Evolutionary conservation across 2,329 filamentous ascomycete genomes (phyloP).

Genomic region (Penicillium sp.): DNA sequence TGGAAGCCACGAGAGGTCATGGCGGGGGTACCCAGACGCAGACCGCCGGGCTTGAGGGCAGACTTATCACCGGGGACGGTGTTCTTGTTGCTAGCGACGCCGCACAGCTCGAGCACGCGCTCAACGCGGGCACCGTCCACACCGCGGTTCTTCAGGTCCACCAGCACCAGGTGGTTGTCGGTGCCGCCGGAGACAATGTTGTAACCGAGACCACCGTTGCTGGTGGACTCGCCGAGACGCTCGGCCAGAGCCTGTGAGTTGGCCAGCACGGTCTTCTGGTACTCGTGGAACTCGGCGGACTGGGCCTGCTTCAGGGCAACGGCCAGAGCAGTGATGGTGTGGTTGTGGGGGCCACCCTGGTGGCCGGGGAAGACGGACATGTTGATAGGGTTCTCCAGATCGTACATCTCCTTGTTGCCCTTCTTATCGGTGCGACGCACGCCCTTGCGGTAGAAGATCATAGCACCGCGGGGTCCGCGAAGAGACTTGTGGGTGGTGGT

Average conservation of each 20-base stretch:
- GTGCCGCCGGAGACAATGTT: slow-evolving; percentile 95
- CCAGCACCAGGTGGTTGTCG: slow-evolving; percentile 95
- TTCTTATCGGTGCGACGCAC: slow-evolving; percentile 91
- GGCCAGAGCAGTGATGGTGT: slow-evolving; percentile 96
- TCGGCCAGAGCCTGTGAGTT: slow-evolving; percentile 92
- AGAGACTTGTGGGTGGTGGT: slow-evolving; percentile 99
- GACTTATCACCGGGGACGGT: slow-evolving; percentile 95
- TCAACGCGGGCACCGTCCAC: slow-evolving; percentile 94
- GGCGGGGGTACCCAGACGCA: slow-evolving; percentile 92
- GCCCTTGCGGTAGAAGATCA: slow-evolving; percentile 99
- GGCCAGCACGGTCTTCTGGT: slow-evolving; percentile 88
- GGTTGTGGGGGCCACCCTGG: slow-evolving; percentile 98
- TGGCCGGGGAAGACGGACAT: slow-evolving; percentile 99
- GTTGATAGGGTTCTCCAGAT: slow-evolving; percentile 96
- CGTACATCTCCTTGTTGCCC: slow-evolving; percentile 87
- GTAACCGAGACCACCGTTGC: slow-evolving; percentile 75
- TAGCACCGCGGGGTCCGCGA: slow-evolving; percentile 93
- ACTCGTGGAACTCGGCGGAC: slow-evolving; percentile 86
- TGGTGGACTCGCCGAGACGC: slow-evolving; percentile 72
- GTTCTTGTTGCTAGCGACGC: slow-evolving; percentile 99
- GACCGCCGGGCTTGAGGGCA: slow-evolving; percentile 87
- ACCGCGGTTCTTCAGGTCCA: slow-evolving; percentile 85
- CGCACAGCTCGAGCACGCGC: slow-evolving; percentile 86
- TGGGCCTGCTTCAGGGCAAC: slow-evolving; percentile 95
- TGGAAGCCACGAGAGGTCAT: slow-evolving; percentile 97